These are phyloP conservation scores for Orbilia brochopaga DNA, from an alignment of 2,329 filamentous ascomycete species.

Conservation along the genomic window DNA sequence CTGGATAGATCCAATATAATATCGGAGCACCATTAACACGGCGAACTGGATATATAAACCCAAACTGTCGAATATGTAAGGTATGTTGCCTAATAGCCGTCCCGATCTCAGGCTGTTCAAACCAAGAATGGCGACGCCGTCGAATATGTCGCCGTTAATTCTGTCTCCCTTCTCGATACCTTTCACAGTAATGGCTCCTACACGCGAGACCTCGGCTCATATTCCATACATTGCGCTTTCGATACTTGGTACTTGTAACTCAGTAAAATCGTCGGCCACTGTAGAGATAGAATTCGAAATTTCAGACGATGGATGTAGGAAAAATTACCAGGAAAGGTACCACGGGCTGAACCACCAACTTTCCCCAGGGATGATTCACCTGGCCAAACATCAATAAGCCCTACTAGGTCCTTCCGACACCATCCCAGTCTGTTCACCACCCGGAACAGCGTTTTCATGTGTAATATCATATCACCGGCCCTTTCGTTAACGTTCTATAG, in stretches of 20 bases:
- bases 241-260: not conserved
- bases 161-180: not conserved
- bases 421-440: not conserved
- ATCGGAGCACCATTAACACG: too few relatives aligned
- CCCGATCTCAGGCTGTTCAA: too few relatives aligned
- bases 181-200: not conserved
- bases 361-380: too few relatives aligned
- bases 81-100: too few relatives aligned
- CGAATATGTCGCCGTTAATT: constrained; percentile 4
- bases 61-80: too few relatives aligned
- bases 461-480: not conserved
- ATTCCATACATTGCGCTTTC: constrained; percentile 2
- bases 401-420: not conserved
- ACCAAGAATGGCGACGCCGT: not conserved
- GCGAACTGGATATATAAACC: too few relatives aligned
- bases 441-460: not conserved
- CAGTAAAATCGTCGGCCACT: too few relatives aligned
- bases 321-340: too few relatives aligned
- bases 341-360: too few relatives aligned
- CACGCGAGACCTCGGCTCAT: not conserved
- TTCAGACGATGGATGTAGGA: too few relatives aligned
- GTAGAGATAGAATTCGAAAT: too few relatives aligned
- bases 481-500: too few relatives aligned
- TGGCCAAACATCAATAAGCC: not conserved
- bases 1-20: not conserved